A percentile compares a stretch with the other conserved stretches of the same genome.
phyloP scores from a whole-genome alignment of 73 alveolate genomes.

The Blepharisma japonicum region DNA sequence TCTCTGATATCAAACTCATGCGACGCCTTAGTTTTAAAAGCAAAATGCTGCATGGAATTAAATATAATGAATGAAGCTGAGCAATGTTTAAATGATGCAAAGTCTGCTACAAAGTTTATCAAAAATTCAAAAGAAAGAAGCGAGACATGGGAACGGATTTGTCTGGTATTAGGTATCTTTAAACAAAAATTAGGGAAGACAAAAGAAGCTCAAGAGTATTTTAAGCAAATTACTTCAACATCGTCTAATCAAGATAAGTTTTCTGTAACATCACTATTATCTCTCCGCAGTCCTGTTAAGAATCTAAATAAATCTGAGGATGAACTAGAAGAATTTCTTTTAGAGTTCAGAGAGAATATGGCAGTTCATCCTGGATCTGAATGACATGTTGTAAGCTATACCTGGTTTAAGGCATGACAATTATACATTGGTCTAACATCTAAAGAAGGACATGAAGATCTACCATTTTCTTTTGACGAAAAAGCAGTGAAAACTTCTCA shows the following conservation, averaged over 20 bases:
- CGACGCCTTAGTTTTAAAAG: no score
- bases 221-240: neutral
- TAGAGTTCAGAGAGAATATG: neutral
- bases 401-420: constrained; percentile 23
- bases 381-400: constrained; percentile 16
- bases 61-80: no score
- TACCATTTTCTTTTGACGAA: neutral
- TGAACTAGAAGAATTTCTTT: neutral
- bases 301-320: neutral
- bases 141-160: neutral
- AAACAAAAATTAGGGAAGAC: neutral
- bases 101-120: no score
- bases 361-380: constrained; percentile 25
- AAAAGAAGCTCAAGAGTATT: neutral
- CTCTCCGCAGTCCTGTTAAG: no score
- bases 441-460: neutral
- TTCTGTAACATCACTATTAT: no score
- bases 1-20: no score
- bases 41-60: no score
- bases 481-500: neutral
- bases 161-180: neutral
- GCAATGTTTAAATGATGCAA: no score
- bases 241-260: neutral
- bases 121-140: no score
- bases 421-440: neutral